These are phyloP conservation scores for Gautieria morchelliformis DNA, from an alignment of 768 basidiomycete genomes.

Conservation along the genomic window DNA sequence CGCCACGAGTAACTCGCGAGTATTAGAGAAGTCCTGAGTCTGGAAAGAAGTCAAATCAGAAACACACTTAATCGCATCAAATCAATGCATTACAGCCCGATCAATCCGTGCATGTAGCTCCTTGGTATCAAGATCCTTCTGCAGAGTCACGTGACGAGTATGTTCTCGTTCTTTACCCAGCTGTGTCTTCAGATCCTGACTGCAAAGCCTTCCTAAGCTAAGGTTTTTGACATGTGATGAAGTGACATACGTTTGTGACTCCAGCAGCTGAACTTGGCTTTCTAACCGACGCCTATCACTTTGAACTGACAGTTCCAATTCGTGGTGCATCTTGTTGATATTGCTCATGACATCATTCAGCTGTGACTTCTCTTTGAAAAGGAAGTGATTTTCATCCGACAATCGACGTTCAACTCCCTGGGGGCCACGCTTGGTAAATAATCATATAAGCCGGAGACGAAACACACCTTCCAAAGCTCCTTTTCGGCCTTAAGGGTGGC, in stretches of 20 bases:
- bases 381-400: constrained; percentile 73
- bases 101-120: constrained; percentile 68
- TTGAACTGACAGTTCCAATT: constrained; percentile 73
- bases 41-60: constrained; percentile 19
- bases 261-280: constrained; percentile 66
- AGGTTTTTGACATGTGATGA: neutral
- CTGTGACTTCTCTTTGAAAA: constrained; percentile 74
- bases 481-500: constrained; percentile 90
- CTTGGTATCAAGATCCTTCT: constrained; percentile 72
- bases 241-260: constrained; percentile 60
- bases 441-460: neutral
- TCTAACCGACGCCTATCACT: constrained; percentile 79
- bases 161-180: constrained; percentile 67
- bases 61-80: constrained; percentile 16
- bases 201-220: constrained; percentile 19
- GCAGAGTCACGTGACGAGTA: constrained; percentile 61
- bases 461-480: constrained; percentile 78
- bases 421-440: neutral
- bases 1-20: constrained; percentile 58
- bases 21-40: constrained; percentile 55
- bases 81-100: constrained; percentile 36
- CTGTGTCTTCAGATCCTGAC: constrained; percentile 66
- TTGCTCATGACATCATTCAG: constrained; percentile 82
- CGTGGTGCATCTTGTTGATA: constrained; percentile 84
- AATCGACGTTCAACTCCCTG: constrained; percentile 75